A percentile compares a stretch with the other conserved stretches of the same genome.
Conservation (phyloP, 805 yeast genomes). For the Lipomyces anomalus region DNA sequence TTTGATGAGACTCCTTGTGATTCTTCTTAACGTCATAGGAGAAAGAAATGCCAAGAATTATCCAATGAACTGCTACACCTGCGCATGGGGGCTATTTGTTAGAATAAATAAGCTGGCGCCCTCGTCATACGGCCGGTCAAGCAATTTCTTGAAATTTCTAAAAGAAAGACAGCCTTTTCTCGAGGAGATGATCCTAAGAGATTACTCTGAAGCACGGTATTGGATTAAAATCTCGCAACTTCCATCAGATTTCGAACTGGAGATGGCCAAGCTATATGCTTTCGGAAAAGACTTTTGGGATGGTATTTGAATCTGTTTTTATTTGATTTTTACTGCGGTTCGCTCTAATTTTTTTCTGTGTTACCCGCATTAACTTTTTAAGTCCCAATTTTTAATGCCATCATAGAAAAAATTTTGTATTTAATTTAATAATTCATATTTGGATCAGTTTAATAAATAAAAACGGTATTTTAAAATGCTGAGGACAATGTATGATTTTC, state of each 20-base stretch:
- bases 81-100: conserved; percentile 7
- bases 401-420: too few species aligned
- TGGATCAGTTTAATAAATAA: background rate
- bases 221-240: background rate
- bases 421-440: too few species aligned
- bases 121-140: conserved; percentile 1
- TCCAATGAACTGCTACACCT: conserved; percentile 4
- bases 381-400: too few species aligned
- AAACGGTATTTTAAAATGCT: background rate
- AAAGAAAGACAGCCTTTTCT: background rate
- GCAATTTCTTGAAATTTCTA: background rate
- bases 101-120: conserved; percentile 2
- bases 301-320: too few species aligned
- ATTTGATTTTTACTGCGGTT: too few species aligned
- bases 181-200: background rate
- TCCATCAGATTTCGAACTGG: too few species aligned
- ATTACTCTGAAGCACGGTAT: background rate
- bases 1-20: conserved; percentile 4
- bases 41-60: background rate
- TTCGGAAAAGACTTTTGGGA: too few species aligned
- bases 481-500: conserved; percentile 4
- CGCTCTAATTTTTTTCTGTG: too few species aligned
- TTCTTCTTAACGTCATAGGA: conserved; percentile 1
- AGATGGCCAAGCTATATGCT: too few species aligned
- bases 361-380: too few species aligned